Evolutionary conservation across 164 flowering plant genomes (phyloP), one percentile per base, ranked within the genome.

Genomic region (Vitis riparia): DNA sequence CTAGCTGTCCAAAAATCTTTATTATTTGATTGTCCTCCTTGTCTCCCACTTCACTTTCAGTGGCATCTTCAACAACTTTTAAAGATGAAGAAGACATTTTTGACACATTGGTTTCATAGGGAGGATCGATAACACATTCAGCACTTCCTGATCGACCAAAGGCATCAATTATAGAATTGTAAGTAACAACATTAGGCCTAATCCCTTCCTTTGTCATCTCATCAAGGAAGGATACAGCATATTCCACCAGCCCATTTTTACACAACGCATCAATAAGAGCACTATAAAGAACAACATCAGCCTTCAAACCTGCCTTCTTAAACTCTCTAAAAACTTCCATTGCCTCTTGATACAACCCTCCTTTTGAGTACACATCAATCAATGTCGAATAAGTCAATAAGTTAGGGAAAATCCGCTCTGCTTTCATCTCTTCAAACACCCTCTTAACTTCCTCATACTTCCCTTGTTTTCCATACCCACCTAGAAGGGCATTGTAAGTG

Each of bases 251-350:
- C 47, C 98, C 98, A 77, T 86, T 91, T 80, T 96, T 96, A 77
- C 99, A 96, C 77, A 93, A 68, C 23, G 97, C 86, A 79, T 96
- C 97, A 49, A 96, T 91, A 27, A 93, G 77, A 19, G 93, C 91
- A 79, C 98, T 96, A 72, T 96, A 96, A 69, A 96, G 81, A 66
- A 96, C 99, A 72, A 96, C 99, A 85, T 96, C 99, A 4, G 94
- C 91, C 85, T 90, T 89, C 82, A 96, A 70, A 3, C 99, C 97
- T 11, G 82, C 85, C 71, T 71, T 66, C 84, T 88, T 91, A 68
- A 91, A 91, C 84, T 93, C 95, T 62, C 77, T 79, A 71, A 90
- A 93, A 2, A 83, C 77, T 63, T 87, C 88, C 91, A 91, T 82
- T 62, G 99, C 99, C 77, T 96, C 98, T 74, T 63, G 69, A 67